Evolutionary conservation across 108 stramenopile species (phyloP).

Genomic region (Aurantiochytrium sp.): DNA sequence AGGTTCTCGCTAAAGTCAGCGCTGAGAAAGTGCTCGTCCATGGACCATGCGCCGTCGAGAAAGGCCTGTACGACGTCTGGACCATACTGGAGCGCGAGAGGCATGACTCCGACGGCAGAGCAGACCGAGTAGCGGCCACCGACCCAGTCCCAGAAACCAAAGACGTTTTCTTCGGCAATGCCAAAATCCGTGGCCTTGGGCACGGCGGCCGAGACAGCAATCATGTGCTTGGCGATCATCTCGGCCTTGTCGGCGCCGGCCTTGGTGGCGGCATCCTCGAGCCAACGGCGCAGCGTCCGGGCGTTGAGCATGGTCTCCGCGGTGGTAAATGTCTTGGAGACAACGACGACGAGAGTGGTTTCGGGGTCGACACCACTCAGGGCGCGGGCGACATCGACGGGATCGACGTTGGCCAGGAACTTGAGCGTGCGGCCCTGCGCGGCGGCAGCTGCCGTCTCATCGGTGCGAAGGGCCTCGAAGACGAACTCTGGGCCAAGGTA

Average conservation of each 20-base stretch:
- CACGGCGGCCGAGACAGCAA: conserved; percentile 54
- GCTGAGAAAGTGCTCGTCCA: conserved; percentile 88
- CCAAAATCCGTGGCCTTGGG: conserved; percentile 62
- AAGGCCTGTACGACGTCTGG: conserved; percentile 65
- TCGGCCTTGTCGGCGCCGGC: conserved; percentile 52
- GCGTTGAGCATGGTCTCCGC: conserved; percentile 99
- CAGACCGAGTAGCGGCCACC: conserved; percentile 76
- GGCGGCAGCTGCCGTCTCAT: conserved; percentile 60
- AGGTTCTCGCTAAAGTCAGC: conserved; percentile 87
- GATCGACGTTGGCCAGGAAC: conserved; percentile 97
- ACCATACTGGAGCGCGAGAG: conserved; percentile 76
- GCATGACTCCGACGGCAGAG: conserved; percentile 65
- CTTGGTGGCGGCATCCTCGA: conserved; percentile 67
- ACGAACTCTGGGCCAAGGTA: conserved; percentile 95
- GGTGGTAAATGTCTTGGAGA: conserved; percentile 98
- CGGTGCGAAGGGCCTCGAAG: conserved; percentile 86
- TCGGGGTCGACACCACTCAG: conserved; percentile 79
- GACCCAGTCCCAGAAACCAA: conserved; percentile 95
- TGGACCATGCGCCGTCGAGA: conserved; percentile 82
- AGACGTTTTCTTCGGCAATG: conserved; percentile 72
- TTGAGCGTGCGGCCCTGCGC: conserved; percentile 76
- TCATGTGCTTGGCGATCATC: conserved; percentile 86
- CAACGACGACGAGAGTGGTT: conserved; percentile 80
- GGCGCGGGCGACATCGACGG: conserved; percentile 91
- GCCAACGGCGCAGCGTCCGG: conserved; percentile 88